Base-by-base conservation (phyloP, 2,329 filamentous ascomycete species). In the Sporothrix luriei region DNA sequence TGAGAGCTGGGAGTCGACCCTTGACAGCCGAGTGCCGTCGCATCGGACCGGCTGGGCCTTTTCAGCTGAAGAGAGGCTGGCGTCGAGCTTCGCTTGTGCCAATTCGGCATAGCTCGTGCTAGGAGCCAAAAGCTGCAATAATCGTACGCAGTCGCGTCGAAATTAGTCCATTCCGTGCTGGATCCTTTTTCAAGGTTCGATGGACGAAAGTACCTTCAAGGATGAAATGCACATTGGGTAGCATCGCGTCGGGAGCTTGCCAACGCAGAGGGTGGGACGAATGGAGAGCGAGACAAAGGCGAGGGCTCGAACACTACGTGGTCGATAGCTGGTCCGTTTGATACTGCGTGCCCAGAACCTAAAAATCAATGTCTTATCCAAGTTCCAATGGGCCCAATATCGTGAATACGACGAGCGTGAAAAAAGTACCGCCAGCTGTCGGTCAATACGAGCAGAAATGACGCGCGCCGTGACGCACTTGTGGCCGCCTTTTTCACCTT, bases 201-300 rank as follows among this genome's bases (percentile, higher is more conserved):
- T 19, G n/a, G n/a, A n/a, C n/a, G n/a, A n/a, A n/a, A n/a, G n/a
- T 16, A 24, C 46, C 33, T 33, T 7, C 62, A 49, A 52, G 62
- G 16, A 21, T 65, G 26, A 4, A 33, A 26, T 68, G 55, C 65
- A 43, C 65, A n/a, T 38, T 67, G 55, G 33, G 69, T 69, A 68
- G 69, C 38, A 72, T 72, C 69, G 71, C 11, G 49, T 62, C 3
- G 57, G 33, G 65, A 68, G 65, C 55, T 55, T 66, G 69, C 69
- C 69, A 70, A 49, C 69, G 24, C 62, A 68, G 67, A 67, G 61
- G 29, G 52, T 13, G 19, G 52, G 48, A 43, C 40, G 40, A 49
- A 48, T n/a, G 38, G 21, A 52, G 21, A 38, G 21, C 14, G 40
- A 33, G 33, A 9, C 26, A 40, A 43, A 59, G 55, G 38, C 33